Base-by-base conservation (phyloP, 495 filamentous ascomycete genomes). In the Hyphodiscus hymeniophilus region DNA sequence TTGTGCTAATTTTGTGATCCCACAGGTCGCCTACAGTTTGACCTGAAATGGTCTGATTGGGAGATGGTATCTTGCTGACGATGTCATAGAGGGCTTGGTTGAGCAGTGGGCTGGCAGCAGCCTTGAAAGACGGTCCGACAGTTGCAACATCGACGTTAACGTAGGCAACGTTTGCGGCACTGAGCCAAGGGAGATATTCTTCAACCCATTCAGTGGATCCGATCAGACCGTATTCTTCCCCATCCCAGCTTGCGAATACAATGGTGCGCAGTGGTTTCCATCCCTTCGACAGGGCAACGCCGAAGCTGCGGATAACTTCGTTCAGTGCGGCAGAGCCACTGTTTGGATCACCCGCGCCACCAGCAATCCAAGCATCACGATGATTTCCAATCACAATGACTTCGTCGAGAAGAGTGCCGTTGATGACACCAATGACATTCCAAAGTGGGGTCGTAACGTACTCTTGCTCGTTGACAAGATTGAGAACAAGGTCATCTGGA, bases 181-280 rank as follows among this genome's bases (percentile, higher is more conserved):
- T 77, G 8, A 97, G 72, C 89, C 90, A 95, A 1, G 86, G 85
- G 0, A 94, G 65, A 48, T 87, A 87, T 55, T 98, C 92, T 63
- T 98, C 92, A 7, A 98, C 92, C 69, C 89, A 89, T 65, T 98
- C 94, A 1, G 94, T 97, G 8, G 85, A 89, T 11, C 92, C 92
- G 42, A 96, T 77, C 12, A 94, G 66, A 51, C 94, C 94, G 59
- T 95, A 97, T 62, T 94, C 89, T 59, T 88, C 86, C 23, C 81
- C 92, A 59, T 98, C 92, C 92, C 92, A 97, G 56, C 83, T 91
- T 20, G 85, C 87, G 63, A 97, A 95, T 50, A 92, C 82, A 52
- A 98, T 89, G 5, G 87, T 95, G 11, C 92, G 83, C 1, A 90
- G 68, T 11, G 92, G 92, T 42, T 85, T 83, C 92, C 92, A 98